Evolutionary conservation across 1,284 basidiomycete genomes (phyloP).

Genomic region (Rhodotorula sp.): DNA sequence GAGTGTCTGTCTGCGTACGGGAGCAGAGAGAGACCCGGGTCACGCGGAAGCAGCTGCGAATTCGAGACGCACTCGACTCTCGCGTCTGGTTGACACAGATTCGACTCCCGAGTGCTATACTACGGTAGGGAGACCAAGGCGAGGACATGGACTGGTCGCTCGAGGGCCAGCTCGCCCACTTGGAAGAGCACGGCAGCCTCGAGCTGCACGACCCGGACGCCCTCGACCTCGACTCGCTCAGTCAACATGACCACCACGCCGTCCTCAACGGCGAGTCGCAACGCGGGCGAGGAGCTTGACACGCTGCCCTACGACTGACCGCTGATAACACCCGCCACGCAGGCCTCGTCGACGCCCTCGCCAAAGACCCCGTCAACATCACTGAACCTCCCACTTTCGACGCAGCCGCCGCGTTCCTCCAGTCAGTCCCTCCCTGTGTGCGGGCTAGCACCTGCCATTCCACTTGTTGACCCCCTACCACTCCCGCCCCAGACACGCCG

Average conservation of each 20-base stretch:
- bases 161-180: constrained; percentile 11
- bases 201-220: not conserved
- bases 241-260: constrained; percentile 9
- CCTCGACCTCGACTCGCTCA: constrained; percentile 19
- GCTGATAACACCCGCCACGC: constrained; percentile 4
- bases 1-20: not conserved
- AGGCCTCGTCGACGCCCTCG: constrained; percentile 73
- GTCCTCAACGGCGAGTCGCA: constrained; percentile 26
- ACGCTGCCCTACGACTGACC: not conserved
- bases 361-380: constrained; percentile 68
- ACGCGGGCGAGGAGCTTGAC: not conserved
- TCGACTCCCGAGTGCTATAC: too few relatives aligned
- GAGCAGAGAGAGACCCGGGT: not conserved
- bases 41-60: not conserved
- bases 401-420: constrained; percentile 9
- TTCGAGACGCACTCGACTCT: not conserved
- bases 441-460: not conserved
- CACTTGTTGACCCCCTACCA: not conserved
- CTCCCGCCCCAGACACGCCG: constrained; percentile 53
- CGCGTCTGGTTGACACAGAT: not conserved
- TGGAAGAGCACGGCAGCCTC: not conserved
- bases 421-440: constrained; percentile 60
- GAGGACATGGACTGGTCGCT: constrained; percentile 31
- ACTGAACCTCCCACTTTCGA: constrained; percentile 67
- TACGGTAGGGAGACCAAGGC: not conserved